Evolutionary conservation across 768 basidiomycete genomes (phyloP).

Genomic region (Tylopilus vinaceipallidus): DNA sequence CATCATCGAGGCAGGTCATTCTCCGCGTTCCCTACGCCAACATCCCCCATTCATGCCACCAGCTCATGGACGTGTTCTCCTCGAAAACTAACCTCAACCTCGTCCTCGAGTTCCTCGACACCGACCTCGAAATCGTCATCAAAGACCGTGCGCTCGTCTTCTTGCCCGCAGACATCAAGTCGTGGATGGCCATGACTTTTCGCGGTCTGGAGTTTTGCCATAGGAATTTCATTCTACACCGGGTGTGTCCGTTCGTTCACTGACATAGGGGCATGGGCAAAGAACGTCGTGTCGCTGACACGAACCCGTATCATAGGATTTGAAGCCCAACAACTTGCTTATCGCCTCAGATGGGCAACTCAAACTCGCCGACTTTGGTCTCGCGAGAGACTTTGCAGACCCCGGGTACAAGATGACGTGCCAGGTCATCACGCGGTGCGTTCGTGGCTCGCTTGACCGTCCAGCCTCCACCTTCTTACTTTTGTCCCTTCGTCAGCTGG

Average conservation of each 20-base stretch:
- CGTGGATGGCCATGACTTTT: constrained; percentile 98
- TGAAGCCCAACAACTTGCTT: constrained; percentile 98
- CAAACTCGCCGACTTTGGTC: constrained; percentile 98
- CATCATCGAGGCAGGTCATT: constrained; percentile 74
- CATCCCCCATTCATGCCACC: too few species aligned
- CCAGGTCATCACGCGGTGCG: constrained; percentile 94
- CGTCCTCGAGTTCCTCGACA: constrained; percentile 94
- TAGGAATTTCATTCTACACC: constrained; percentile 88
- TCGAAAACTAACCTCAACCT: constrained; percentile 96
- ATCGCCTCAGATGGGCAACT: constrained; percentile 87
- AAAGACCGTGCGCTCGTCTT: constrained; percentile 92
- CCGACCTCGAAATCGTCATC: constrained; percentile 95
- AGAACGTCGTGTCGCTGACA: constrained; percentile 13
- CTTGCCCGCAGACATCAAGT: constrained; percentile 93
- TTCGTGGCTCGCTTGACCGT: constrained; percentile 7
- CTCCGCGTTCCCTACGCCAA: neutral
- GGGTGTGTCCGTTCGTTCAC: constrained; percentile 52
- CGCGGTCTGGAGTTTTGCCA: constrained; percentile 99
- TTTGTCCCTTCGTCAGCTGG: constrained; percentile 61
- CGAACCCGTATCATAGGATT: constrained; percentile 58
- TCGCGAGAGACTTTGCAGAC: constrained; percentile 94
- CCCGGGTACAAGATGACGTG: constrained; percentile 96
- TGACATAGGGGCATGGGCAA: too few species aligned
- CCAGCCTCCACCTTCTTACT: neutral
- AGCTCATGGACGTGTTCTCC: constrained; percentile 97